Percentiles rank a stretch among this genome's conserved stretches.
Conservation (phyloP, 2,329 filamentous ascomycete species). For the Trichocomaceae sp. region DNA sequence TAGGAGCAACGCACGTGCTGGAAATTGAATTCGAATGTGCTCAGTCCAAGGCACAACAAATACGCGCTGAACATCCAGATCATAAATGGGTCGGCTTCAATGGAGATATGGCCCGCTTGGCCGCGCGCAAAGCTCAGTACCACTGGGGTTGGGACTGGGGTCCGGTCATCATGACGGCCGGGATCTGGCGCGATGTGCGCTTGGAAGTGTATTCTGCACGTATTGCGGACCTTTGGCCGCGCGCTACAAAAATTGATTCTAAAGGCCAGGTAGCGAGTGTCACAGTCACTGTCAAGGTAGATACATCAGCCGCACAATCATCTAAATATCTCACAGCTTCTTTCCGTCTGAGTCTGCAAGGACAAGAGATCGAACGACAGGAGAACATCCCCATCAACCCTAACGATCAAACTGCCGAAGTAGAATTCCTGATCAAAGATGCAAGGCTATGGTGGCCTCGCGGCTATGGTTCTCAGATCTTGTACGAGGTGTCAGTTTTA, state of each 20-base stretch:
- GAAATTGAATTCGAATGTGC: slow-evolving; percentile 48
- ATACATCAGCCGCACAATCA: no score
- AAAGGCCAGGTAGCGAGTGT: slow-evolving; percentile 37
- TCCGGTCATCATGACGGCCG: slow-evolving; percentile 55
- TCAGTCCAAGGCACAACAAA: slow-evolving; percentile 37
- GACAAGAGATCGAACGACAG: slow-evolving; percentile 28
- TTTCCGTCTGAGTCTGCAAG: slow-evolving; percentile 6
- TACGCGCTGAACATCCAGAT: slow-evolving; percentile 36
- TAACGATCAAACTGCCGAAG: slow-evolving; percentile 8
- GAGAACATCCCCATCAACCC: slow-evolving; percentile 30
- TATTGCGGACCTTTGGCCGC: slow-evolving; percentile 47
- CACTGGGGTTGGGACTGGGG: slow-evolving; percentile 68
- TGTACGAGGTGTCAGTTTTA: slow-evolving; percentile 49
- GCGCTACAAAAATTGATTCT: slow-evolving; percentile 35
- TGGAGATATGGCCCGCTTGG: slow-evolving; percentile 41
- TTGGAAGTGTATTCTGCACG: slow-evolving; percentile 9
- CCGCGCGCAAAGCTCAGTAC: slow-evolving; percentile 60
- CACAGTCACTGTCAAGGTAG: no score
- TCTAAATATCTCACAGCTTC: no score
- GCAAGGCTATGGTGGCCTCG: slow-evolving; percentile 54
- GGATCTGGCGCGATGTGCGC: slow-evolving; percentile 60
- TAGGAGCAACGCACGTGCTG: no score
- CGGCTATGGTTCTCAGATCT: slow-evolving; percentile 51
- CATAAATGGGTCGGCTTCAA: slow-evolving; percentile 45
- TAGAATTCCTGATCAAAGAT: slow-evolving; percentile 24